Base-by-base conservation (phyloP, 306 rosid species). In the Prunus padus region DNA sequence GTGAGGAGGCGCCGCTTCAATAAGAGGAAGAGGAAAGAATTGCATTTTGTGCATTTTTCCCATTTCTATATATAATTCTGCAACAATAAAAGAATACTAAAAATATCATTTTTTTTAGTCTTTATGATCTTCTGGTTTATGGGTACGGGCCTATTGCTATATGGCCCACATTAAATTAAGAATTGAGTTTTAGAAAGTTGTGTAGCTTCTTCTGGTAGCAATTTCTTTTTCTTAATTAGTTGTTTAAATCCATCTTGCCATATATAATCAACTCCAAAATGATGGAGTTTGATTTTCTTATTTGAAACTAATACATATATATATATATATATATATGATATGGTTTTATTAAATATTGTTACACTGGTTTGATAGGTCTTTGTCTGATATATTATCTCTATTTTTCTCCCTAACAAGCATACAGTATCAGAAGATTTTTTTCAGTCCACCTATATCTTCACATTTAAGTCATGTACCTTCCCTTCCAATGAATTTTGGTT, bases 1-100 rank as follows among this genome's bases (percentile, higher is more conserved):
- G 68, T 2, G 40, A 33, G 40, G 40, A 62, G 63, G 69, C 81
- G 84, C 78, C 71, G 67, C 78, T 65, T 76, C 79, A 50, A 33
- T 33, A 75, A 57, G 16, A 57, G 23, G 4, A 6, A 60, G 10
- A 13, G 10, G 40, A 57, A 0, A 5, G n/a, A 60, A 5, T 8
- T 5, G 19, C 40, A 26, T 4, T 67, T 2, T 46, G 3, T 6
- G 2, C 11, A 5, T 19, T 30, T 69, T 20, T 11, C 11, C 11
- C 28, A 19, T n/a, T 22, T 74, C 56, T n/a, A 15, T 74, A 23
- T 44, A 9, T 65, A 31, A 50, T 67, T 54, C 13, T 68, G 30
- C 66, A 74, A 70, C 70, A 60, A 61, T 51, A 15, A 65, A 40
- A 31, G 50, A 64, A 9, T 44, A 19, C 3, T 20, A n/a, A 45